Evolutionary conservation across 345 rosid genomes (phyloP).

Genomic region (Luvunga scandens): DNA sequence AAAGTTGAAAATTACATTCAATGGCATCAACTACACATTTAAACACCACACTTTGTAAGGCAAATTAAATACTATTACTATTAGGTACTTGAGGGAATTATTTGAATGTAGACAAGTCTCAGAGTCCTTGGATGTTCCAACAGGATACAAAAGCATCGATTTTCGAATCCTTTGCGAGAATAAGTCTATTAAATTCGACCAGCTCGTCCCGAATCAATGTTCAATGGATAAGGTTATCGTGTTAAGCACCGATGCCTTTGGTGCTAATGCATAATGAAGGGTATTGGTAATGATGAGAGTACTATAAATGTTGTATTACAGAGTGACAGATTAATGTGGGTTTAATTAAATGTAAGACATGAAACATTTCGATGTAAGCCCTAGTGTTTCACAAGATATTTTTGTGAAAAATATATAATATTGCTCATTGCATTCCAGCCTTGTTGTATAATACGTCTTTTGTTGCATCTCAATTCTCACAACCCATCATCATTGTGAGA

Average conservation of each 20-base stretch:
- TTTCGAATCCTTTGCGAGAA: slow-evolving; percentile 8
- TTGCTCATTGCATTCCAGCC: slow-evolving; percentile 3
- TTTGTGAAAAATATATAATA: not conserved
- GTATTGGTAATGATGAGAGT: slow-evolving; percentile 11
- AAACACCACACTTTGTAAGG: not conserved
- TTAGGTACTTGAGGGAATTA: slow-evolving; percentile 16
- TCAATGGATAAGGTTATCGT: slow-evolving; percentile 46
- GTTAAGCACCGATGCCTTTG: slow-evolving; percentile 33
- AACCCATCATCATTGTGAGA: not conserved
- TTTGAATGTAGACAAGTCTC: slow-evolving; percentile 41
- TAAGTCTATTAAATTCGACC: not conserved
- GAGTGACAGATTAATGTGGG: slow-evolving; percentile 10
- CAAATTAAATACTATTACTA: not conserved
- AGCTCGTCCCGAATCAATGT: slow-evolving; percentile 23
- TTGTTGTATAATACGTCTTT: not conserved
- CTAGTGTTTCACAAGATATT: slow-evolving; percentile 1
- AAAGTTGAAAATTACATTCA: not conserved
- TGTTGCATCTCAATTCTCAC: not conserved
- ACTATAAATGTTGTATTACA: not conserved
- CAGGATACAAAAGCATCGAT: slow-evolving; percentile 28
- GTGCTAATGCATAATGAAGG: slow-evolving; percentile 14
- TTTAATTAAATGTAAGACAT: slow-evolving; percentile 1
- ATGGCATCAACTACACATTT: not conserved
- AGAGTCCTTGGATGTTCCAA: slow-evolving; percentile 11
- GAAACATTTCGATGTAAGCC: not conserved